Evolutionary conservation across 129 eudicot species (phyloP).

Genomic region (Cynara cardunculus): DNA sequence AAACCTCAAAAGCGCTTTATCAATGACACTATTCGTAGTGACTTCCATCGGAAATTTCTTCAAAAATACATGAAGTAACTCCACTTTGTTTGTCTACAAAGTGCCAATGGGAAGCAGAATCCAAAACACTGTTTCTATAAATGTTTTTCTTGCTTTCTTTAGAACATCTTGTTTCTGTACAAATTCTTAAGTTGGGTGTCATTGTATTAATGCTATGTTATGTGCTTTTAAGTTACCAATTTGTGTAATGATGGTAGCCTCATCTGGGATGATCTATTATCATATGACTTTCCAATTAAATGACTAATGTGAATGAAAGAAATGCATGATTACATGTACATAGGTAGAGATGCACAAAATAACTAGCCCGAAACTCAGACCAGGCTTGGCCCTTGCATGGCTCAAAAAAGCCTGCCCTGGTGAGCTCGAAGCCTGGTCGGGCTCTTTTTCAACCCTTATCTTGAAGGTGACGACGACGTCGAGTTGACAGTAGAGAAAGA

Average conservation of each 20-base stretch:
- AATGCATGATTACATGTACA: background rate
- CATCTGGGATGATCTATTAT: background rate
- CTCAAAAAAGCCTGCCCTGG: too few species aligned
- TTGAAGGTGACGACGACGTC: too few species aligned
- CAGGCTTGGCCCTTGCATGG: too few species aligned
- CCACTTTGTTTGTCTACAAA: background rate
- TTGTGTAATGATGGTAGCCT: background rate
- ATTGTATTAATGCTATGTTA: background rate
- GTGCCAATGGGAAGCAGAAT: background rate
- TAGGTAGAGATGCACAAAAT: too few species aligned
- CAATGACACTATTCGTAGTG: slow-evolving; percentile 43
- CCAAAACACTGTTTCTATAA: background rate
- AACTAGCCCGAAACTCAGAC: too few species aligned
- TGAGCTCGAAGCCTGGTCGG: too few species aligned
- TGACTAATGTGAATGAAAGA: background rate
- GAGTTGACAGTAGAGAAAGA: too few species aligned
- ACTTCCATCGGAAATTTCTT: slow-evolving; percentile 44
- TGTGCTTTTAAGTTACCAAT: background rate
- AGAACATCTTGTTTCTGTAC: background rate
- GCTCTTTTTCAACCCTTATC: too few species aligned
- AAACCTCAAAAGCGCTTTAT: slow-evolving; percentile 18
- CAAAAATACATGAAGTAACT: slow-evolving; percentile 41
- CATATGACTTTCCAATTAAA: background rate
- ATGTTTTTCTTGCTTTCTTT: background rate
- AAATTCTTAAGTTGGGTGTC: background rate